These are phyloP conservation scores for Phoma sp. DNA, from an alignment of 2,329 filamentous ascomycete species.

Conservation along the genomic window DNA sequence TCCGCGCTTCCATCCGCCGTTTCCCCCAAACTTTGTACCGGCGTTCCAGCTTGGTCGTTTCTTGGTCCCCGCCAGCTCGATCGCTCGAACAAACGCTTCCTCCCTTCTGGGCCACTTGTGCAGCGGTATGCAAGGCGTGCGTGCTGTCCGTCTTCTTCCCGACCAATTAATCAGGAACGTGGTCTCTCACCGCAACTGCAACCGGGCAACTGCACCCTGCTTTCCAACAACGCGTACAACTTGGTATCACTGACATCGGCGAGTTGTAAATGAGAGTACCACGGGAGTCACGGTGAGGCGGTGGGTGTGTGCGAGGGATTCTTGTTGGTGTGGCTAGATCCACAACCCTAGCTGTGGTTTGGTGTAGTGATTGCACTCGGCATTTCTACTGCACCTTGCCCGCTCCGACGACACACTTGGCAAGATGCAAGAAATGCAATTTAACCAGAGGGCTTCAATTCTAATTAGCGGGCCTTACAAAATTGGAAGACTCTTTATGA, in stretches of 20 bases:
- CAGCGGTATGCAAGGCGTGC: conserved; percentile 21
- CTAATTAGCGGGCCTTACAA: too few relatives aligned
- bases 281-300: not conserved
- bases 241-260: conserved; percentile 11
- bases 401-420: too few relatives aligned
- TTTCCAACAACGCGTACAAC: conserved; percentile 20
- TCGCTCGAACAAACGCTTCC: conserved; percentile 18
- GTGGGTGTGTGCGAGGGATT: not conserved
- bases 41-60: conserved; percentile 10
- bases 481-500: too few relatives aligned
- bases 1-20: conserved; percentile 17
- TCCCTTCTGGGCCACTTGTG: conserved; percentile 13
- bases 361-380: not conserved
- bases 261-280: not conserved
- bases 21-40: conserved; percentile 21
- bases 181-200: conserved; percentile 39
- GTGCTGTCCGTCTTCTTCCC: conserved; percentile 19
- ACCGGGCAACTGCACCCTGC: conserved; percentile 18
- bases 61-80: conserved; percentile 15
- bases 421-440: too few relatives aligned
- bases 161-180: conserved; percentile 48
- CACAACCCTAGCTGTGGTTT: not conserved
- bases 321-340: not conserved
- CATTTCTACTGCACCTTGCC: too few relatives aligned
- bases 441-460: too few relatives aligned